These are phyloP conservation scores for Microsporum canis DNA, from an alignment of 2,329 filamentous ascomycete genomes.

Conservation along the genomic window DNA sequence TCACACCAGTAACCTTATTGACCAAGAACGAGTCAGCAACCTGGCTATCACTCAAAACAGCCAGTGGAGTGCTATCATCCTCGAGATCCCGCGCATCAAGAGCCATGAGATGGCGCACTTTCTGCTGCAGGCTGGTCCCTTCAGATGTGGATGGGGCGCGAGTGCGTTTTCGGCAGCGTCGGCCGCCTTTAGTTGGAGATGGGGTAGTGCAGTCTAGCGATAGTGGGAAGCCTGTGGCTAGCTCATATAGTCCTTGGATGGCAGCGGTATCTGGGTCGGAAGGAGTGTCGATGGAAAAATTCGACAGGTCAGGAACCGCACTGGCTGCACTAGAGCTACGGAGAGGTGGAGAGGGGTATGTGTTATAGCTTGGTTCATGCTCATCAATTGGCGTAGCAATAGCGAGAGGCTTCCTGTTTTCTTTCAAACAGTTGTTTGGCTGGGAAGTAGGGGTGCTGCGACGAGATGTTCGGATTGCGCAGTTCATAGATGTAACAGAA, in stretches of 20 bases:
- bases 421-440: constrained; percentile 24
- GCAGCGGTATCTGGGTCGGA: constrained; percentile 20
- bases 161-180: constrained; percentile 29
- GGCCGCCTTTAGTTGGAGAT: constrained; percentile 10
- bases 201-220: neutral
- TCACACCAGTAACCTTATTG: constrained; percentile 16
- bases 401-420: constrained; percentile 26
- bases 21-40: constrained; percentile 25
- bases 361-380: constrained; percentile 23
- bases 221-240: constrained; percentile 26
- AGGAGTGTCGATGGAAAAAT: constrained; percentile 25
- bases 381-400: constrained; percentile 32
- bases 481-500: constrained; percentile 29
- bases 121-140: constrained; percentile 23
- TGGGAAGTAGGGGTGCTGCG: constrained; percentile 24
- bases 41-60: constrained; percentile 25
- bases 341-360: constrained; percentile 19
- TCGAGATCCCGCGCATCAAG: constrained; percentile 14
- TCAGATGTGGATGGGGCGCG: constrained; percentile 28
- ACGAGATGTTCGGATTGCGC: constrained; percentile 29
- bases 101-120: constrained; percentile 30
- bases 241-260: constrained; percentile 32
- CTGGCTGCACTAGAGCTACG: constrained; percentile 18
- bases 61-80: constrained; percentile 17
- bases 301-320: constrained; percentile 26